phyloP scores from a whole-genome alignment of 371 early-diverging fungal species.

The Apophysomyces elegans region DNA sequence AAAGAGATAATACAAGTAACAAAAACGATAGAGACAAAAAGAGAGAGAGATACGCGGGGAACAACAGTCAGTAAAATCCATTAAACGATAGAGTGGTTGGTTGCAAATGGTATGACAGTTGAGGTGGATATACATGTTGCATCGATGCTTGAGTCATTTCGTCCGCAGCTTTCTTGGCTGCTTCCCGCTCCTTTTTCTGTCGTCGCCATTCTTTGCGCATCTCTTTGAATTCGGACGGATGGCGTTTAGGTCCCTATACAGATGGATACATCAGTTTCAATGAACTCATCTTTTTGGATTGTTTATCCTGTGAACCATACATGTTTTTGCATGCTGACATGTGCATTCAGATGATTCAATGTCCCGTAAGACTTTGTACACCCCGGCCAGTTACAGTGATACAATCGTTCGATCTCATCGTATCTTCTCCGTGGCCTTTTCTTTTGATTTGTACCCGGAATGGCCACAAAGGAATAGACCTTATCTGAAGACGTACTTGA shows the following conservation, averaged over 20 bases:
- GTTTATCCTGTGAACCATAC: conserved; percentile 23
- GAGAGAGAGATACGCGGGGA: background rate
- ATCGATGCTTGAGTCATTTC: conserved; percentile 6
- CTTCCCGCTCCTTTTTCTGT: conserved; percentile 45
- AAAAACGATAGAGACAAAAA: background rate
- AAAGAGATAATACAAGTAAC: background rate
- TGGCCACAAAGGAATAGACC: conserved; percentile 53
- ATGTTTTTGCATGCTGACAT: conserved; percentile 64
- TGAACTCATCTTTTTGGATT: background rate
- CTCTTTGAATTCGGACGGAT: conserved; percentile 56
- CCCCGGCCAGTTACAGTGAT: conserved; percentile 53
- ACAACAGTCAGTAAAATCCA: conserved; percentile 1
- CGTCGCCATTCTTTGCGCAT: conserved; percentile 50
- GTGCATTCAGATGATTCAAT: conserved; percentile 64
- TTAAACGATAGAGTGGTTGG: background rate
- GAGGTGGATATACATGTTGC: conserved; percentile 10
- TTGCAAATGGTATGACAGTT: conserved; percentile 8
- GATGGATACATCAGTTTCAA: conserved; percentile 8
- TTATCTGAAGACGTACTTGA: conserved; percentile 24
- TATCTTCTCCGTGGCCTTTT: conserved; percentile 60
- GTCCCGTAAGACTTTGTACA: conserved; percentile 67
- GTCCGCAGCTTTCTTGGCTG: conserved; percentile 26
- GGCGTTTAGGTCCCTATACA: conserved; percentile 34
- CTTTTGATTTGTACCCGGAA: conserved; percentile 52
- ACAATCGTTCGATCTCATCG: conserved; percentile 65